Conservation (phyloP, 2,329 filamentous ascomycete genomes). For the Aureobasidium uvarum region DNA sequence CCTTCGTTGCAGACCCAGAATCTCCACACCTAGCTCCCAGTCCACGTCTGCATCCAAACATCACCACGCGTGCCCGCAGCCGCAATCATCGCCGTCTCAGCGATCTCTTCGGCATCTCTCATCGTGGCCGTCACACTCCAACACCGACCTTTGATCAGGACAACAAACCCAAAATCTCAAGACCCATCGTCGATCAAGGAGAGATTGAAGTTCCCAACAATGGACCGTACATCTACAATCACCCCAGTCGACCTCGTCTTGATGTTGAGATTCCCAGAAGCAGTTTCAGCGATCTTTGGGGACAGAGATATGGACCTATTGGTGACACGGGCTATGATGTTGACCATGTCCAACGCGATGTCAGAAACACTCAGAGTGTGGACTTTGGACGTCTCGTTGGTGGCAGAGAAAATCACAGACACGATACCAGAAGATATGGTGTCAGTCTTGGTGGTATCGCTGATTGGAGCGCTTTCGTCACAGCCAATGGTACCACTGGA, state of each 20-base stretch:
- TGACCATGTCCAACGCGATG: neutral
- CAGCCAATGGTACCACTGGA: neutral
- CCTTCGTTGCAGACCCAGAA: slow-evolving; percentile 2
- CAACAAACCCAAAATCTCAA: slow-evolving; percentile 10
- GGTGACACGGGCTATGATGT: slow-evolving; percentile 5
- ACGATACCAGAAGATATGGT: slow-evolving; percentile 1
- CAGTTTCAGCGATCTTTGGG: slow-evolving; percentile 25
- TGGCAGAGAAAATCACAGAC: neutral
- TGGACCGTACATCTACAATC: slow-evolving; percentile 17
- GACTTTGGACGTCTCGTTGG: neutral
- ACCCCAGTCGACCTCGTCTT: slow-evolving; percentile 6
- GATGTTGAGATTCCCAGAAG: slow-evolving; percentile 15
- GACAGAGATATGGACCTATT: slow-evolving; percentile 12
- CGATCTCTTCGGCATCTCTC: slow-evolving; percentile 3
- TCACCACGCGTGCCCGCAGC: neutral
- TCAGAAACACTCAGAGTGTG: slow-evolving; percentile 1
- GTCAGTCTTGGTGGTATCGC: neutral
- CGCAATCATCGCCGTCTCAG: slow-evolving; percentile 2
- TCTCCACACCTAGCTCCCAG: slow-evolving; percentile 4
- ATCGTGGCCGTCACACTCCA: neutral
- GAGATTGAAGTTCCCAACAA: neutral
- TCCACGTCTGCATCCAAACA: neutral
- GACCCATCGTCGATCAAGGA: slow-evolving; percentile 16
- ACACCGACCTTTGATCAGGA: neutral
- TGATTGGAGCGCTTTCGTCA: neutral